These are phyloP conservation scores for Colletotrichum sp. DNA, from an alignment of 2,329 filamentous ascomycete genomes.

Conservation along the genomic window DNA sequence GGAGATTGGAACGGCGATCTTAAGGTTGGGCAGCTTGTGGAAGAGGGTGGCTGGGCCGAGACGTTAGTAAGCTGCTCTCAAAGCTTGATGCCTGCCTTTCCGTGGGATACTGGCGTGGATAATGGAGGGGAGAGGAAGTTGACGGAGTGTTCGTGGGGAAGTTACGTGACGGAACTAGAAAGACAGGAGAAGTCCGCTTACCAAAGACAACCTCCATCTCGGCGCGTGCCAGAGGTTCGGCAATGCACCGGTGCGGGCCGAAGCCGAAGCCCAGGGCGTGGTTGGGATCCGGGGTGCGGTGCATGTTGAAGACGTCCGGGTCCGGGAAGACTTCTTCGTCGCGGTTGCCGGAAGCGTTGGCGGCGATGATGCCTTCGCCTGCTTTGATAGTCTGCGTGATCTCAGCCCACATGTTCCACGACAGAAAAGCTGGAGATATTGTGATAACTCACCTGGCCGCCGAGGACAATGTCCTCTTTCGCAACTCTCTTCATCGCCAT, in stretches of 20 bases:
- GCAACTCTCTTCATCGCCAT: slow-evolving; percentile 53
- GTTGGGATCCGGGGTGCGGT: slow-evolving; percentile 35
- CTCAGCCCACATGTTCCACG: background rate
- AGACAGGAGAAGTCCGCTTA: slow-evolving; percentile 28
- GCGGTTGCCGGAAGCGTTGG: slow-evolving; percentile 52
- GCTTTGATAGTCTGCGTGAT: slow-evolving; percentile 39
- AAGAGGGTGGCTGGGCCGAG: slow-evolving; percentile 40
- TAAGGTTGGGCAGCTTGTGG: slow-evolving; percentile 41
- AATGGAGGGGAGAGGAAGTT: background rate
- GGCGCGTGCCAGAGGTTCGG: slow-evolving; percentile 45
- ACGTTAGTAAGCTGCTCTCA: too few species aligned
- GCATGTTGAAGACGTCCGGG: slow-evolving; percentile 49
- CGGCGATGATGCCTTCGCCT: slow-evolving; percentile 51
- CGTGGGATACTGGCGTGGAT: background rate
- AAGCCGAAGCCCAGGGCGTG: slow-evolving; percentile 50
- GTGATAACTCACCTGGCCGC: slow-evolving; percentile 36
- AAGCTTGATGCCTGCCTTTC: too few species aligned
- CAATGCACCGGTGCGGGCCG: slow-evolving; percentile 51
- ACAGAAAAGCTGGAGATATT: background rate
- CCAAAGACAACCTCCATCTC: slow-evolving; percentile 50
- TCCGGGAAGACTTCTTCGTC: slow-evolving; percentile 48
- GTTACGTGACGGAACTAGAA: background rate
- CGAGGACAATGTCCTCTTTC: slow-evolving; percentile 49
- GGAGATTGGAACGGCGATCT: slow-evolving; percentile 41
- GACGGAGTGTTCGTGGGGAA: background rate